Evolutionary conservation across 2,329 filamentous ascomycete genomes (phyloP).

Genomic region (Nakataea oryzae): DNA sequence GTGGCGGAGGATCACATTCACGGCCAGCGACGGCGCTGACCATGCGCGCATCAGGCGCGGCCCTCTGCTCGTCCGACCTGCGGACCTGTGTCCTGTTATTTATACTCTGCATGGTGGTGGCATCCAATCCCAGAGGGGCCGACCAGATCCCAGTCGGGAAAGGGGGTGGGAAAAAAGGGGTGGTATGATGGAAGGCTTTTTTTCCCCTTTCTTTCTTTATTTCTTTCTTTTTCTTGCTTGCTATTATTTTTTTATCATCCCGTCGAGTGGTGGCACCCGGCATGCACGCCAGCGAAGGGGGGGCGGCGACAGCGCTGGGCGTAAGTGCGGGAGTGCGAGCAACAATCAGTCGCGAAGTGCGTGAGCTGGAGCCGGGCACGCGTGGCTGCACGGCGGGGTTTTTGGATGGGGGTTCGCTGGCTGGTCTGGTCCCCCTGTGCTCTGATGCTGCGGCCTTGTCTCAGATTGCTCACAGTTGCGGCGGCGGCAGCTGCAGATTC

Average conservation of each 20-base stretch:
- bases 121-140: conserved; percentile 5
- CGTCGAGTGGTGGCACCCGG: not conserved
- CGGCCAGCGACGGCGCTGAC: not conserved
- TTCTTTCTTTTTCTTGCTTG: not conserved
- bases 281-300: conserved; percentile 1
- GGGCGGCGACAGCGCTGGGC: not conserved
- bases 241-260: not conserved
- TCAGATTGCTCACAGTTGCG: not conserved
- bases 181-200: not conserved
- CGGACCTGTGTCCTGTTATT: conserved; percentile 11
- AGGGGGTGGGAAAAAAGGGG: not conserved
- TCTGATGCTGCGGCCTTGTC: not conserved
- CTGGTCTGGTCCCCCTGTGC: not conserved
- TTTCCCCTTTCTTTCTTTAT: not conserved
- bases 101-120: conserved; percentile 9
- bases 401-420: not conserved
- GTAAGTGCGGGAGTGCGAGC: not conserved
- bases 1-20: not conserved
- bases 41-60: conserved; percentile 3
- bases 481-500: not conserved
- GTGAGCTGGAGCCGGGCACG: not conserved
- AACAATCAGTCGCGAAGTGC: not conserved
- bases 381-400: not conserved
- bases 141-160: not conserved
- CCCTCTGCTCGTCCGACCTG: conserved; percentile 3